Percentiles rank a stretch among this genome's conserved stretches.
Conservation (phyloP, 208 protist species). For the Plasmodiophora brassicae region DNA sequence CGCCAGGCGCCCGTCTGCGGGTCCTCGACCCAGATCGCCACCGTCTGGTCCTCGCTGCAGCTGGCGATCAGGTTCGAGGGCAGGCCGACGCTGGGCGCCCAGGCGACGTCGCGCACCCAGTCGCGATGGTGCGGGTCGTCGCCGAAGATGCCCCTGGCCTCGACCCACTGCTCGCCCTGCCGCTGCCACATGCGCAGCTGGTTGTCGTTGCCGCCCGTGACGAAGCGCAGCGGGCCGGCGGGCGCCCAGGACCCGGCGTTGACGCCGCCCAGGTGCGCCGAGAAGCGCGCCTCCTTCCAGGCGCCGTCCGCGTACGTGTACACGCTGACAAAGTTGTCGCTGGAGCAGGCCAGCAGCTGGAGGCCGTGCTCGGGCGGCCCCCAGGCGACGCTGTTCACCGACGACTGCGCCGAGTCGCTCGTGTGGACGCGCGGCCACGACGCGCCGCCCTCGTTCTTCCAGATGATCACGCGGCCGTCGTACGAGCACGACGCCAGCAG, state of each 20-base stretch:
- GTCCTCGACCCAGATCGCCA: slow-evolving; percentile 21
- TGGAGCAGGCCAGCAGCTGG: neutral
- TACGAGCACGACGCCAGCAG: slow-evolving; percentile 92
- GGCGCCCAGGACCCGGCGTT: slow-evolving; percentile 48
- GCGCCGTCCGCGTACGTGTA: neutral
- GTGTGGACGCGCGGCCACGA: neutral
- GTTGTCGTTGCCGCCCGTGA: neutral
- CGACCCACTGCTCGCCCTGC: slow-evolving; percentile 54
- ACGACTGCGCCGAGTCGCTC: neutral
- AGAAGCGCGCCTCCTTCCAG: slow-evolving; percentile 36
- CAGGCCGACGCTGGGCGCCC: slow-evolving; percentile 70
- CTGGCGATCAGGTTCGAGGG: slow-evolving; percentile 37
- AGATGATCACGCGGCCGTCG: slow-evolving; percentile 76
- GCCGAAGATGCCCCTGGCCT: neutral
- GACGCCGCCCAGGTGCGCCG: slow-evolving; percentile 29
- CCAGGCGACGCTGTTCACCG: slow-evolving; percentile 36
- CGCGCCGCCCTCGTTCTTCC: slow-evolving; percentile 5
- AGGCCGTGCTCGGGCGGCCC: neutral
- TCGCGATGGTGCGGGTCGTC: slow-evolving; percentile 43
- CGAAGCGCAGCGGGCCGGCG: neutral
- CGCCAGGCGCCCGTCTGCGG: neutral
- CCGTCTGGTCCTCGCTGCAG: slow-evolving; percentile 47
- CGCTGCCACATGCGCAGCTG: slow-evolving; percentile 26
- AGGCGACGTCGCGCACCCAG: slow-evolving; percentile 78
- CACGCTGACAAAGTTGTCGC: neutral